These are phyloP conservation scores for Vaccinium myrtillus DNA, from an alignment of 148 eudicot genomes.

Conservation along the genomic window DNA sequence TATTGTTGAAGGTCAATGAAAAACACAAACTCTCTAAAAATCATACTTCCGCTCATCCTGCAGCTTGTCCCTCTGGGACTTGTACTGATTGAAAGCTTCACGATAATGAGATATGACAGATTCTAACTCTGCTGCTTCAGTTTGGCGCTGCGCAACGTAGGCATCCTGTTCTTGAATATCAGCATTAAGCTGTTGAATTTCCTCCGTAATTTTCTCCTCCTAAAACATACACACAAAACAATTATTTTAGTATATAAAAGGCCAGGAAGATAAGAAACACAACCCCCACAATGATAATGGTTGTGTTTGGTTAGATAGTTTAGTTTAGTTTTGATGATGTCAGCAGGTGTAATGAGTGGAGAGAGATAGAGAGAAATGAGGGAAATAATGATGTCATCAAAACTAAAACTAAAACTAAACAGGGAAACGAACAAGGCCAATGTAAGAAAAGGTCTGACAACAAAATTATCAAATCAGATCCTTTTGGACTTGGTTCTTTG, in stretches of 20 bases:
- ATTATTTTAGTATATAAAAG: background rate
- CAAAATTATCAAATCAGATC: background rate
- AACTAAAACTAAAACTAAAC: too few species aligned
- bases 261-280: background rate
- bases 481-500: background rate
- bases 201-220: slow-evolving; percentile 69
- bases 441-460: background rate
- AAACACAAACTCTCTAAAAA: slow-evolving; percentile 9
- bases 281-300: background rate
- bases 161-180: slow-evolving; percentile 64
- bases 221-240: slow-evolving; percentile 28
- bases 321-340: too few species aligned
- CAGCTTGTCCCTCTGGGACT: slow-evolving; percentile 70
- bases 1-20: background rate
- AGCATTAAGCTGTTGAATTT: slow-evolving; percentile 58
- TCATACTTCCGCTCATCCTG: slow-evolving; percentile 89
- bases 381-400: too few species aligned
- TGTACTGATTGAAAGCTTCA: slow-evolving; percentile 53
- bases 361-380: too few species aligned
- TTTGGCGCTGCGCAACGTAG: slow-evolving; percentile 46
- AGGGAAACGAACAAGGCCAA: too few species aligned
- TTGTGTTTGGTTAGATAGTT: too few species aligned
- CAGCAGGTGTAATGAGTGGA: too few species aligned
- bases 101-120: slow-evolving; percentile 47
- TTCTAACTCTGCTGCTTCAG: slow-evolving; percentile 47